Evolutionary conservation across 805 yeast species (phyloP).

Genomic region (Starmerella davenportii): DNA sequence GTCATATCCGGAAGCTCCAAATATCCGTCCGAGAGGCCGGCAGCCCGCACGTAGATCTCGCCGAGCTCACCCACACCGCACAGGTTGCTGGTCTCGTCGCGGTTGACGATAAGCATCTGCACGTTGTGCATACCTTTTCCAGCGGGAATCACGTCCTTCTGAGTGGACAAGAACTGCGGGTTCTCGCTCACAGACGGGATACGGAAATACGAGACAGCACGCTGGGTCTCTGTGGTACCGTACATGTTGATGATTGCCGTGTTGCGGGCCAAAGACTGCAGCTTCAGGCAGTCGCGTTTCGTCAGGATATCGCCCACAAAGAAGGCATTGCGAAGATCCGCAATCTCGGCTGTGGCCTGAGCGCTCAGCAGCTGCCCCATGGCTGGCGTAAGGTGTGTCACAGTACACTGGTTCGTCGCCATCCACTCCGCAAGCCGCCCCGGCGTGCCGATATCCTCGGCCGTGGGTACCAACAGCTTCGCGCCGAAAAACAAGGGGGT

Average conservation of each 20-base stretch:
- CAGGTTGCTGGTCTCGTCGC: slow-evolving; percentile 70
- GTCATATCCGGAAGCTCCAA: slow-evolving; percentile 80
- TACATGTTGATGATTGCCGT: slow-evolving; percentile 91
- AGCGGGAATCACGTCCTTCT: slow-evolving; percentile 95
- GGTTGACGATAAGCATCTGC: slow-evolving; percentile 80
- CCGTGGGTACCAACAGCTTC: slow-evolving; percentile 76
- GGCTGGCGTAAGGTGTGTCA: slow-evolving; percentile 96
- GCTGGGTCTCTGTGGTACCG: slow-evolving; percentile 97
- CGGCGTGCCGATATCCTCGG: slow-evolving; percentile 97
- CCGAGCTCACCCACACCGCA: slow-evolving; percentile 99
- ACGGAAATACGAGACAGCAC: slow-evolving; percentile 90
- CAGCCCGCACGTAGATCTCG: slow-evolving; percentile 95
- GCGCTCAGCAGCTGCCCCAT: slow-evolving; percentile 97
- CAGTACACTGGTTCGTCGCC: slow-evolving; percentile 76
- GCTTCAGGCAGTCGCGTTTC: slow-evolving; percentile 85
- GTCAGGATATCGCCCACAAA: slow-evolving; percentile 96
- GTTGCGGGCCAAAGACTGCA: slow-evolving; percentile 82
- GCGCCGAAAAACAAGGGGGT: slow-evolving; percentile 96
- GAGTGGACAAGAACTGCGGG: slow-evolving; percentile 54
- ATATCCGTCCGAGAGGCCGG: slow-evolving; percentile 93
- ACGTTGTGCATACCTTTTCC: slow-evolving; percentile 96
- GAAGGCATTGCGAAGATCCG: slow-evolving; percentile 82
- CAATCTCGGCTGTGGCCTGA: slow-evolving; percentile 78
- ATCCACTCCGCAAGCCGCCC: slow-evolving; percentile 97
- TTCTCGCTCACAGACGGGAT: slow-evolving; percentile 57